These are phyloP conservation scores for Mycena epipterygia DNA, from an alignment of 768 basidiomycete species.

Conservation along the genomic window DNA sequence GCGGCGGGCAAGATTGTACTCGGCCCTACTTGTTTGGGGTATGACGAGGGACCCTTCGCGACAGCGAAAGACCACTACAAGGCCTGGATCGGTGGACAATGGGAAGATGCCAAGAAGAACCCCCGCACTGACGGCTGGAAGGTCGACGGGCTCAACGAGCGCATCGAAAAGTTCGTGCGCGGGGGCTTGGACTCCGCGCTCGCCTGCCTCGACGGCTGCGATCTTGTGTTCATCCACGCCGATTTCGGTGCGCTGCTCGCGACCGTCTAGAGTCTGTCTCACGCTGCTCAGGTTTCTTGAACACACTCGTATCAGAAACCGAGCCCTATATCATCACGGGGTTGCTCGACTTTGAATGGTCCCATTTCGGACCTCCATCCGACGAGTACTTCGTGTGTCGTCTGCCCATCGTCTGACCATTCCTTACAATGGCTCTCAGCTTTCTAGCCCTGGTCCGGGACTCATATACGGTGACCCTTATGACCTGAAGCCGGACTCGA, in stretches of 20 bases:
- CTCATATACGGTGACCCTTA: slow-evolving; percentile 20
- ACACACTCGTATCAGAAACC: slow-evolving; percentile 17
- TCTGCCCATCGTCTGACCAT: not conserved
- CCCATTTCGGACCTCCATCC: slow-evolving; percentile 17
- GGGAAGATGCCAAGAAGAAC: slow-evolving; percentile 26
- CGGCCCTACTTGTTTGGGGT: slow-evolving; percentile 20
- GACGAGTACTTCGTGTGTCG: slow-evolving; percentile 23
- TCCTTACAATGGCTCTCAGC: not conserved
- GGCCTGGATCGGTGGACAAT: slow-evolving; percentile 24
- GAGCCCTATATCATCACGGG: slow-evolving; percentile 13
- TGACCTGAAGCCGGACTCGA: slow-evolving; percentile 1
- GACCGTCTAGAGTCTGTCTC: not conserved
- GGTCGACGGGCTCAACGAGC: slow-evolving; percentile 18
- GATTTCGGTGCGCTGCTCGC: not conserved
- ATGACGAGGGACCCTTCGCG: slow-evolving; percentile 16
- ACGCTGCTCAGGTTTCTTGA: slow-evolving; percentile 4
- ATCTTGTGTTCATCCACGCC: slow-evolving; percentile 20
- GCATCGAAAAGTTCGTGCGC: slow-evolving; percentile 21
- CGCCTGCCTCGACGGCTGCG: slow-evolving; percentile 5
- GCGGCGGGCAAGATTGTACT: slow-evolving; percentile 18
- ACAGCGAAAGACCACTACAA: slow-evolving; percentile 27
- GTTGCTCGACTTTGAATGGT: slow-evolving; percentile 26
- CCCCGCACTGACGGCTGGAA: slow-evolving; percentile 15
- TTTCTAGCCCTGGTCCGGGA: slow-evolving; percentile 21
- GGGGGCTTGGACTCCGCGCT: slow-evolving; percentile 26